Conservation (phyloP, 805 yeast genomes). For the Maudiozyma turicensis region DNA sequence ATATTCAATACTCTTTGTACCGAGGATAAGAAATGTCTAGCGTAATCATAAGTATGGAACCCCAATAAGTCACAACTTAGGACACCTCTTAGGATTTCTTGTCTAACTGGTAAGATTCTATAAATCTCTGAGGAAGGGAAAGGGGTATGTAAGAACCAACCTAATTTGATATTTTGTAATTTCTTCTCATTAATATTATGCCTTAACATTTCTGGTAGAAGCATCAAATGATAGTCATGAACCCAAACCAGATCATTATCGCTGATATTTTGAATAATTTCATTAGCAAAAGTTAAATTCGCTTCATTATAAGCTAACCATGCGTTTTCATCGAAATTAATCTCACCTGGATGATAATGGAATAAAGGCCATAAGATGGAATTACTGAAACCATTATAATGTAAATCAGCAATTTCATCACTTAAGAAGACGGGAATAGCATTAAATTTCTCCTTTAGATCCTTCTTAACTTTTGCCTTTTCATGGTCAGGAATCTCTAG, state of each 20-base stretch:
- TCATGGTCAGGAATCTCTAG: conserved; percentile 75
- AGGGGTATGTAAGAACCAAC: conserved; percentile 94
- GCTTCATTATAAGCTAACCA: conserved; percentile 98
- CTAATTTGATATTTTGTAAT: conserved; percentile 57
- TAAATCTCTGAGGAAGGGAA: conserved; percentile 96
- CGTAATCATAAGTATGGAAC: conserved; percentile 98
- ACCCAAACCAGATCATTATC: conserved; percentile 94
- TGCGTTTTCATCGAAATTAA: conserved; percentile 93
- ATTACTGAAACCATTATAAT: conserved; percentile 92
- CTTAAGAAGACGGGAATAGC: conserved; percentile 84
- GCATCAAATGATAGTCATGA: conserved; percentile 95
- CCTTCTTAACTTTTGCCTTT: conserved; percentile 55
- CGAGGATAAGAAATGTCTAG: conserved; percentile 86
- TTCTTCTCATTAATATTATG: conserved; percentile 40
- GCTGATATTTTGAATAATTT: conserved; percentile 55
- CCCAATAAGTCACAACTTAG: conserved; percentile 91
- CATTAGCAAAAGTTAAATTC: conserved; percentile 69
- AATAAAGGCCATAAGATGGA: conserved; percentile 96
- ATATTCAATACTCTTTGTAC: conserved; percentile 77
- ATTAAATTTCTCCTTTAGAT: conserved; percentile 65
- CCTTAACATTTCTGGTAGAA: conserved; percentile 81
- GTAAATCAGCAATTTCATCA: conserved; percentile 89
- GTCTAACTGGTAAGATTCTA: conserved; percentile 89
- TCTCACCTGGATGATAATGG: conserved; percentile 98
- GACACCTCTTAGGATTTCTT: conserved; percentile 85